Base-by-base conservation (phyloP, 345 rosid genomes). In the Bruguiera parviflora region DNA sequence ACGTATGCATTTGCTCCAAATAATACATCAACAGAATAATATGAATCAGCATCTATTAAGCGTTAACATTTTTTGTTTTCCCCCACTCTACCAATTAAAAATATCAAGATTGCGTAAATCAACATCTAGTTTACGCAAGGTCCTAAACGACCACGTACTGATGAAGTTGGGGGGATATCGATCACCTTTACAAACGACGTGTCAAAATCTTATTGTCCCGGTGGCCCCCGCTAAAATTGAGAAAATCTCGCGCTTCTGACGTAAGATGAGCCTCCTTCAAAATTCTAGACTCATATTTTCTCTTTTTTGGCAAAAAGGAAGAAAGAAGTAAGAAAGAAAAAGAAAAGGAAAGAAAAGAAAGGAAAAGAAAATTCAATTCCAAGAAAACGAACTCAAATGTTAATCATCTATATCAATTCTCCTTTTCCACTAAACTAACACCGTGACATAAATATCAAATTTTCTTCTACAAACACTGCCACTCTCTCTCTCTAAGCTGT, bases 191-290 rank as follows among this genome's bases (percentile, higher is more conserved):
- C 13, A 18, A 1, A 27, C 66, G 64, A 79, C 89, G 88, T 76
- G 88, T 77, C 77, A 15, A 18, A 37, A 58, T 8, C 39, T 58
- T 8, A 55, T 22, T 28, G 61, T 69, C 58, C 65, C 10, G 37
- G 37, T 33, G 37, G 37, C 9, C n/a, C 28, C 58, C 63, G 52
- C 58, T 19, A 61, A 75, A 74, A 63, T 61, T 69, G 29, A 55
- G 63, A 63, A 69, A 68, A 62, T 46, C 58, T 27, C 51, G 11
- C 62, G 64, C 56, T 33, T 46, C 63, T 1, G 51, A 33, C 52
- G 70, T 59, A 47, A 82, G 87, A 81, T 81, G 83, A 85, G 82
- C 81, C 64, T 28, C 8, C 19, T 35, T 33, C 29, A 24, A 18
- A 63, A 47, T 68, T 16, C 61, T 16, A 59, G 39, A 67, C 78